Base-by-base conservation (phyloP, 2,329 filamentous ascomycete species). In the Exophiala calicioides region DNA sequence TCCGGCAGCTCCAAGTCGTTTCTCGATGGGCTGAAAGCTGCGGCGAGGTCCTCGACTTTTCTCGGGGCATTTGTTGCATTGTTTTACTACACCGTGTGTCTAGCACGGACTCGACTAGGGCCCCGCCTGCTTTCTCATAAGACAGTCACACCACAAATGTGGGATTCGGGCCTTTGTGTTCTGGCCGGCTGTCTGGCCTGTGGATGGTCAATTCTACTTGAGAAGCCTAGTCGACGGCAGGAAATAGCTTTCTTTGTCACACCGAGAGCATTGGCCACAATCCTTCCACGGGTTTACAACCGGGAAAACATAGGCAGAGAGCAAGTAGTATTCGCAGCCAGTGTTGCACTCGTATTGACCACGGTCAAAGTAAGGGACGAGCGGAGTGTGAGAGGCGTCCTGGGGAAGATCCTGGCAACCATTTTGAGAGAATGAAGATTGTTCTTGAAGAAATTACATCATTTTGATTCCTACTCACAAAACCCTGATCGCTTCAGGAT, bases 21-120 rank as follows among this genome's bases (percentile, higher is more conserved):
- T 70, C 23, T 65, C 78, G 4, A 55, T 78, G 81, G 82, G 1
- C 47, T 84, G 19, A 58, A 73, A 10, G 84, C 84, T 2, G 81
- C 86, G 1, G 68, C 77, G 7, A 80, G 85, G 23, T 90, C 86
- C 4, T 90, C 88, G 0, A 76, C 84, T 1, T 93, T 94, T 63
- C 76, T 95, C 1, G 87, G 82, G 3, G 71, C 81, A 0, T 94
- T 91, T 65, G 85, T 94, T 55, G 74, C 81, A 1, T 70, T 90
- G 8, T 93, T 91, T 65, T 94, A 90, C 70, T 94, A 94, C 63
- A 83, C 85, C 20, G 85, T 94, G 3, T 95, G 89, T 62, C 79
- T 94, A 0, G 75, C 81, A 4, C 80, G 89, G 33, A 90, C 84
- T 1, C 77, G 86, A 21, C 51, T 93, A 5, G 88, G 88, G 0